These are phyloP conservation scores for Mycena sp. DNA, from an alignment of 1,284 basidiomycete species.

Conservation along the genomic window DNA sequence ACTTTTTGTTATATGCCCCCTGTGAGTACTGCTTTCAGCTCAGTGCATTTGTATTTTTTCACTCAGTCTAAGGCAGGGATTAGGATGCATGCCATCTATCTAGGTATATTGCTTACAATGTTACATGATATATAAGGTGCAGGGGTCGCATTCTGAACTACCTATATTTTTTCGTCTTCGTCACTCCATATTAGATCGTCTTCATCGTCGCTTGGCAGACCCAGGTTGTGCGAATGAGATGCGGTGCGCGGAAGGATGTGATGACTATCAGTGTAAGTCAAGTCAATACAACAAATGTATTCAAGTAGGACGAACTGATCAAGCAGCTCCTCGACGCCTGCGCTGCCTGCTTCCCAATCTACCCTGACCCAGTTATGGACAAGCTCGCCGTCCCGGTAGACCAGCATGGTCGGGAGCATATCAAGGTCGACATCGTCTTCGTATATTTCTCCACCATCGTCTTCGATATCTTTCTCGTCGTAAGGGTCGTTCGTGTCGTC, in stretches of 20 bases:
- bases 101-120: too few species aligned
- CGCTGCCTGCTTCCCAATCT: slow-evolving; percentile 81
- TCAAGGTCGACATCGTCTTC: slow-evolving; percentile 78
- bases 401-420: slow-evolving; percentile 84
- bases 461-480: slow-evolving; percentile 40
- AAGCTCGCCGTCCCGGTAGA: slow-evolving; percentile 85
- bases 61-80: too few species aligned
- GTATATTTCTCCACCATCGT: slow-evolving; percentile 42
- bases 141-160: too few species aligned
- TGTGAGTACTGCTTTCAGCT: too few species aligned
- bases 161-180: slow-evolving; percentile 41
- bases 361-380: slow-evolving; percentile 86
- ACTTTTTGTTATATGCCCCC: too few species aligned
- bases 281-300: neutral
- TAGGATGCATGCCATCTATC: too few species aligned
- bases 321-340: slow-evolving; percentile 74
- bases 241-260: slow-evolving; percentile 51
- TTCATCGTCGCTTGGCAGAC: slow-evolving; percentile 55
- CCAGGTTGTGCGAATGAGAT: slow-evolving; percentile 43
- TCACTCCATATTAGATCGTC: slow-evolving; percentile 54
- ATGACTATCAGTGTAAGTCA: slow-evolving; percentile 45
- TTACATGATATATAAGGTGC: too few species aligned
- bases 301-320: slow-evolving; percentile 56
- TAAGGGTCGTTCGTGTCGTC: slow-evolving; percentile 59
- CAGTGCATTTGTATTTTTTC: too few species aligned